Base-by-base conservation (phyloP, 2,329 filamentous ascomycete species). In the Leptographium galeiforme region DNA sequence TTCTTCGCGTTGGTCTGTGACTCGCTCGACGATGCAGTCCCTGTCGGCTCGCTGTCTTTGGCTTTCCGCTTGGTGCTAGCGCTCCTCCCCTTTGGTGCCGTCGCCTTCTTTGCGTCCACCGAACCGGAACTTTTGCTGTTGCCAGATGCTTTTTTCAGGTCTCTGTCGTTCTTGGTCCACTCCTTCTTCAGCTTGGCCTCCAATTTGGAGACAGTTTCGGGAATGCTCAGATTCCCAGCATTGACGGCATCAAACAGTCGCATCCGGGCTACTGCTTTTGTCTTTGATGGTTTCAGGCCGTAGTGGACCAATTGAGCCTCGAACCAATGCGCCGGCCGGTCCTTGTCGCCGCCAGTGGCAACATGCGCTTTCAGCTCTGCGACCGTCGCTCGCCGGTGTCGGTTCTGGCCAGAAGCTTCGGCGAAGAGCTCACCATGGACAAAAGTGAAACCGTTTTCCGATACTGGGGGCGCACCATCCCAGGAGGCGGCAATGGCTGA, bases 281-380 rank as follows among this genome's bases (percentile, higher is more conserved):
- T 71, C 60, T 78, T 79, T 18, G 76, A 78, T 0, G 72, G 70
- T 8, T 67, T 68, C 0, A 84, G 68, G 1, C 77, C 79, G 64
- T 83, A 84, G 64, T 84, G 81, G 5, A 80, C 64, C 12, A 83
- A 70, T 57, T 84, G 79, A 0, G 80, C 78, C 57, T 79, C 73
- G 55, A 79, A 84, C 75, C 75, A 84, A 57, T 82, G 77, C 1
- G 70, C 78, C 0, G 78, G 72, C 45, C 72, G 72, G 59, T 82
- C 76, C 32, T 66, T 65, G 40, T 57, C 67, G 41, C 67, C 67
- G 7, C 63, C 57, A 46, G 34, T 4, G 51, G 73, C 70, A 57
- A 76, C 73, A 48, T 73, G 67, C 2, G 67, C 63, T 55, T 69
- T 66, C 6, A 78, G 67, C 57, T 78, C 73, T 1, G 65, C 58